Evolutionary conservation across 306 rosid genomes (phyloP).

Genomic region (Castanea mollissima): DNA sequence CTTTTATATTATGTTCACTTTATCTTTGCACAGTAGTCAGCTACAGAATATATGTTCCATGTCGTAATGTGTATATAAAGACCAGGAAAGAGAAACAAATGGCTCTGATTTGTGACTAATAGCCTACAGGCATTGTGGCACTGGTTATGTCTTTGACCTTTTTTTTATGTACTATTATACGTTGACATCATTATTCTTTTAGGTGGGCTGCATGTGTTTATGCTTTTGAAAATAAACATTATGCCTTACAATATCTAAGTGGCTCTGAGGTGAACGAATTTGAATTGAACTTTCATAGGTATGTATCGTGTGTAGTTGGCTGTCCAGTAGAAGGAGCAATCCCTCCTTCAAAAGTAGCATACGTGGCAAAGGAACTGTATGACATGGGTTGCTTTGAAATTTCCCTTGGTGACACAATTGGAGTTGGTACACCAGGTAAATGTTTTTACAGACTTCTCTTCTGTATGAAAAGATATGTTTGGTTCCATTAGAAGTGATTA

Average conservation of each 20-base stretch:
- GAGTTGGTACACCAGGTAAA: constrained; percentile 90
- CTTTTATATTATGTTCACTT: background rate
- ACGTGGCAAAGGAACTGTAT: constrained; percentile 79
- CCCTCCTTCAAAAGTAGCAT: constrained; percentile 79
- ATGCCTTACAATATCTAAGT: background rate
- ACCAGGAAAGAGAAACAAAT: background rate
- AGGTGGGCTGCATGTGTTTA: background rate
- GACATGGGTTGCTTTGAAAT: constrained; percentile 98
- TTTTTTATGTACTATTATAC: background rate
- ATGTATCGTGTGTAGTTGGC: constrained; percentile 87
- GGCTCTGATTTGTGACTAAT: background rate
- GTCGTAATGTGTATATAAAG: background rate
- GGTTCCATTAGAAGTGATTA: background rate
- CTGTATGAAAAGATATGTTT: background rate
- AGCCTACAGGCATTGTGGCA: no score
- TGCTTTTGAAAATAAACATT: background rate
- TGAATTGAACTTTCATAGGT: constrained; percentile 45
- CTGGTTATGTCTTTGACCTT: no score
- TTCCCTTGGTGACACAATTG: constrained; percentile 95
- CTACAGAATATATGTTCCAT: background rate
- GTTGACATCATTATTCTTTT: background rate
- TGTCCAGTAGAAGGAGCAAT: constrained; percentile 93
- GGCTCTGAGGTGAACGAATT: constrained; percentile 11
- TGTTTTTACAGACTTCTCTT: constrained; percentile 8
- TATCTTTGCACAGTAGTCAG: background rate